Conservation (phyloP, 2,329 filamentous ascomycete species). For the Geosmithia putterillii region DNA sequence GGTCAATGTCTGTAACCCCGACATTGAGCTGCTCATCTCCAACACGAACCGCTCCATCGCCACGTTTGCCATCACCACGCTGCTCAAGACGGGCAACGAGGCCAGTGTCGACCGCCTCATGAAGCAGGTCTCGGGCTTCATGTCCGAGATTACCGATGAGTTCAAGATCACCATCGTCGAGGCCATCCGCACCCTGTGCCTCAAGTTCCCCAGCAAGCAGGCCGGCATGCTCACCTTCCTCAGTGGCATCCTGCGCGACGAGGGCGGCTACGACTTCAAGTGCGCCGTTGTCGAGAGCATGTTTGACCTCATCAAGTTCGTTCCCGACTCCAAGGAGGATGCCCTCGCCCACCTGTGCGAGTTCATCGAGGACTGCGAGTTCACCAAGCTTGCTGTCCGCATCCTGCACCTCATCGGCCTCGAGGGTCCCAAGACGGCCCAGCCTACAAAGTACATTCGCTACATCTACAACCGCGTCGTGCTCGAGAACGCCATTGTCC, state of each 20-base stretch:
- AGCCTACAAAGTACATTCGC: constrained; percentile 96
- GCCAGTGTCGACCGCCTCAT: constrained; percentile 92
- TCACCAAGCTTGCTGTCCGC: constrained; percentile 91
- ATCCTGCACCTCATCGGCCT: constrained; percentile 89
- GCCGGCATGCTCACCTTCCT: constrained; percentile 96
- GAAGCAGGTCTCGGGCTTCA: constrained; percentile 97
- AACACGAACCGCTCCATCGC: constrained; percentile 96
- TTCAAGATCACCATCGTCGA: constrained; percentile 99
- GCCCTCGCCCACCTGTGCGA: constrained; percentile 93
- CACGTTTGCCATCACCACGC: constrained; percentile 94
- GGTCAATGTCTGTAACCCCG: constrained; percentile 87
- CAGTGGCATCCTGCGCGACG: constrained; percentile 89
- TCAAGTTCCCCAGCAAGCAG: constrained; percentile 98
- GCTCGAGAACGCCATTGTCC: constrained; percentile 89
- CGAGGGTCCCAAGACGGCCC: constrained; percentile 87
- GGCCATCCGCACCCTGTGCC: constrained; percentile 86
- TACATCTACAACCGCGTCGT: constrained; percentile 99
- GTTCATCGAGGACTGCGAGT: constrained; percentile 99
- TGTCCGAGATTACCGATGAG: constrained; percentile 98
- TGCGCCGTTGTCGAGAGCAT: constrained; percentile 95
- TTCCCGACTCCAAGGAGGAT: constrained; percentile 71
- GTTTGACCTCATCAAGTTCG: constrained; percentile 98
- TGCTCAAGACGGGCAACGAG: constrained; percentile 97
- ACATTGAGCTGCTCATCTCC: constrained; percentile 92
- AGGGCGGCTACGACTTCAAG: constrained; percentile 98